These are phyloP conservation scores for Diaporthe vaccinii DNA, from an alignment of 2,329 filamentous ascomycete species.

Conservation along the genomic window DNA sequence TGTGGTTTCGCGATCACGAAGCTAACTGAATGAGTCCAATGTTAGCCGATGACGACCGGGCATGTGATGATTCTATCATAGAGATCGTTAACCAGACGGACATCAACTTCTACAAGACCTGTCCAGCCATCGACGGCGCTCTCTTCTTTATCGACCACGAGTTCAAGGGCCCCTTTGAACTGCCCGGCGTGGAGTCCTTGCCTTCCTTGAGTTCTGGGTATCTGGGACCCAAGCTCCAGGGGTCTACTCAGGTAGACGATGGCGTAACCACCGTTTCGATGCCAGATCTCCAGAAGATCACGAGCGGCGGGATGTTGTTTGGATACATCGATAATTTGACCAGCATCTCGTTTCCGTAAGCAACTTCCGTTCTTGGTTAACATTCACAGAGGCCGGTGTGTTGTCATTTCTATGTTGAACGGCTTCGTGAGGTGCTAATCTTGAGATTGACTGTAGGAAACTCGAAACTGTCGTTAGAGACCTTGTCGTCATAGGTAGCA, in stretches of 20 bases:
- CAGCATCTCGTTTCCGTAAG: constrained; percentile 22
- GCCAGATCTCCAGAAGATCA: constrained; percentile 8
- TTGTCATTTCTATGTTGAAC: neutral
- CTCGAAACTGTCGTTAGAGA: neutral
- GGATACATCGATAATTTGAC: constrained; percentile 12
- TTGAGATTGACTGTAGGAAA: neutral
- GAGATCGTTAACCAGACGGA: neutral
- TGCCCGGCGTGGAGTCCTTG: constrained; percentile 12
- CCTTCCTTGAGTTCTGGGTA: constrained; percentile 8
- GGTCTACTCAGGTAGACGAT: neutral
- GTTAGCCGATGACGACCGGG: neutral
- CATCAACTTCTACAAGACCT: constrained; percentile 29
- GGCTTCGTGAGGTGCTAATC: neutral
- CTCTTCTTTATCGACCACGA: constrained; percentile 10
- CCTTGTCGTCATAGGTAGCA: neutral
- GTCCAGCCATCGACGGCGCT: constrained; percentile 1
- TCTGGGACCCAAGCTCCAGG: neutral
- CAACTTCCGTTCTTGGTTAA: neutral
- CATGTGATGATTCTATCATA: constrained; percentile 30
- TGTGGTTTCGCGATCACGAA: neutral
- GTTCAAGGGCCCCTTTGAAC: constrained; percentile 13
- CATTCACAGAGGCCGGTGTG: neutral
- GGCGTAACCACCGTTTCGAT: constrained; percentile 16
- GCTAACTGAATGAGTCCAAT: neutral
- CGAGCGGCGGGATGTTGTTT: neutral